These are phyloP conservation scores for Hypomontagnella submonticulosa DNA, from an alignment of 495 filamentous ascomycete species.

Conservation along the genomic window DNA sequence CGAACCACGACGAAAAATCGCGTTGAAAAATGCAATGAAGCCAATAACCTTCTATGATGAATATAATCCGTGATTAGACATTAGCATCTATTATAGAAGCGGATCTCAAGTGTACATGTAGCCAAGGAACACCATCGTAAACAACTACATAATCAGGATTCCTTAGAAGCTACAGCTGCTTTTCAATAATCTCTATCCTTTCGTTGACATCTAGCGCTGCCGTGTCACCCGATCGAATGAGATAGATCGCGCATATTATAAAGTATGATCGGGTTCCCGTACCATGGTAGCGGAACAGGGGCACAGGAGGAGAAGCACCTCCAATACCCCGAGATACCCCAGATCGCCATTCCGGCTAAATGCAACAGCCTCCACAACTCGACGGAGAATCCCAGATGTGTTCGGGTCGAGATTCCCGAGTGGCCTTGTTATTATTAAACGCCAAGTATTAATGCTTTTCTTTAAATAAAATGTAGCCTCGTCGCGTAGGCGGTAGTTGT, in stretches of 20 bases:
- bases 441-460: neutral
- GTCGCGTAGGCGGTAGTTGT: neutral
- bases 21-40: too few species aligned
- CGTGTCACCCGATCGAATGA: neutral
- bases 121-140: neutral
- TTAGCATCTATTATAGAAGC: too few species aligned
- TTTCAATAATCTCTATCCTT: neutral
- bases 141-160: neutral
- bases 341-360: constrained; percentile 24
- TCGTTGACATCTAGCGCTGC: too few species aligned
- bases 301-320: neutral
- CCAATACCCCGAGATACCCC: constrained; percentile 29
- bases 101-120: too few species aligned
- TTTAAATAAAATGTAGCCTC: neutral
- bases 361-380: constrained; percentile 21
- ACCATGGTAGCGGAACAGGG: constrained; percentile 20
- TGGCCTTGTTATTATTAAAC: constrained; percentile 6
- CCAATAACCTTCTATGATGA: too few species aligned
- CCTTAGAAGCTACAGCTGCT: neutral
- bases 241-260: neutral
- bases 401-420: constrained; percentile 15
- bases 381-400: constrained; percentile 26
- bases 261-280: constrained; percentile 10
- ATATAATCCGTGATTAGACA: too few species aligned
- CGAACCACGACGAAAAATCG: too few species aligned